Evolutionary conservation across 2,329 filamentous ascomycete species (phyloP), one percentile per base, ranked within the genome.

Genomic region (Acephala macrosclerotiorum): DNA sequence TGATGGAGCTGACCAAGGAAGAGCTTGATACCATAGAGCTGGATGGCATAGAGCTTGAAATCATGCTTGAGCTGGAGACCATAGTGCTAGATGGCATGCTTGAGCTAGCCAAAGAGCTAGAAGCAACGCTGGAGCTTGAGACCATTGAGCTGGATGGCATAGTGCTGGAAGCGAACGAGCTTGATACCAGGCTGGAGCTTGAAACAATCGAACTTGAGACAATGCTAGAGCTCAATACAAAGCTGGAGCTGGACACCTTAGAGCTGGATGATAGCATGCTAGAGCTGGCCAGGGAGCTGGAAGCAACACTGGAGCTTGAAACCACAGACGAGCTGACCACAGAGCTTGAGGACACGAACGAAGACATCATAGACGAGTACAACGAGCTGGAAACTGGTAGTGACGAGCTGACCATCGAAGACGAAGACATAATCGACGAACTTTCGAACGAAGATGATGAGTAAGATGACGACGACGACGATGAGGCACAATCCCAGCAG

Each of bases 371-470:
- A 12, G 45, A 49, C 11, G 45, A 49, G 18, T 11, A 22, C 45
- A 49, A 12, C 6, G 26, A 53, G 49, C 49, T 53, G 11, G 49
- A 53, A n/a, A 16, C 26, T 33, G 49, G 16, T 6, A 33, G 12
- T 29, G 49, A 26, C 11, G 49, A 29, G 25, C 9, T 29, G 11
- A 53, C 26, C 5, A 53, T 33, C 22, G 49, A 53, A 53, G 49
- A 53, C 14, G 25, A 29, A 16, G 14, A 6, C 25, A 29, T 51
- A 25, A 26, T 3, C 25, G 49, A 53, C 49, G 49, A 53, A 53
- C 49, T 53, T 33, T 22, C 25, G 26, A 29, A 33, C 49, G 49
- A 53, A 53, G 49, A 53, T 16, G 22, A 29, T 53, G 49, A 53
- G 12, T 26, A 53, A 29, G 47, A 51, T 6, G 49, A 53, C 49